A percentile compares a stretch with the other conserved stretches of the same genome.
Conservation (phyloP, 2,329 filamentous ascomycete genomes). For the Trichoderma afroharzianum region DNA sequence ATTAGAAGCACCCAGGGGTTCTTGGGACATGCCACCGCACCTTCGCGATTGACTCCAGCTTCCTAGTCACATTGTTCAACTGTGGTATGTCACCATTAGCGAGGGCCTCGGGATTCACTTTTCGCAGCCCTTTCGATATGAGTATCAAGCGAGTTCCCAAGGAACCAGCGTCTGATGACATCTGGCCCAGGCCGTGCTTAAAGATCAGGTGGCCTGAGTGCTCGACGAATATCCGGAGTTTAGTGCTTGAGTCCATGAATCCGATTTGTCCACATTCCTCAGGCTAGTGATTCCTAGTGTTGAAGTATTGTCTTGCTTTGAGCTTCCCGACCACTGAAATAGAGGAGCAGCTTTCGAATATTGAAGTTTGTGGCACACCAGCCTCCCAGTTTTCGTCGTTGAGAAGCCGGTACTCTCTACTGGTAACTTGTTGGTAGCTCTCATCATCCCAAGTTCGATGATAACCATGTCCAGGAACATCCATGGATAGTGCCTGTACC, state of each 20-base stretch:
- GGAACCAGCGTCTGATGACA: not conserved
- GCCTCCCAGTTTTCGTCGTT: no score
- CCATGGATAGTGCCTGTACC: not conserved
- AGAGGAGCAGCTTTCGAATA: not conserved
- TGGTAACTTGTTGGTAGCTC: not conserved
- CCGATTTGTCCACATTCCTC: not conserved
- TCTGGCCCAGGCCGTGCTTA: accelerated
- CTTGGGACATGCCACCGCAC: not conserved
- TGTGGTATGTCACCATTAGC: not conserved
- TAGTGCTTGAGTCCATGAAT: not conserved
- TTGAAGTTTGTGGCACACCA: no score
- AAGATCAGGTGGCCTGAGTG: not conserved
- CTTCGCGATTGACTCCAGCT: not conserved
- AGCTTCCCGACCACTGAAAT: not conserved
- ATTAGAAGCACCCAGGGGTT: not conserved
- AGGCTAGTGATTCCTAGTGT: not conserved
- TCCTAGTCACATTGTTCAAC: not conserved
- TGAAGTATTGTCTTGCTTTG: not conserved
- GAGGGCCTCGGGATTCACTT: not conserved
- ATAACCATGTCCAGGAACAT: no score
- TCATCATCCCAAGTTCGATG: not conserved
- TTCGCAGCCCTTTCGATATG: not conserved
- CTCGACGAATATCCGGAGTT: not conserved
- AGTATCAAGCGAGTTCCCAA: not conserved
- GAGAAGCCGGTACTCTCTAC: not conserved